These are phyloP conservation scores for Linaria vulgaris DNA, from an alignment of 257 asterid species.

Conservation along the genomic window DNA sequence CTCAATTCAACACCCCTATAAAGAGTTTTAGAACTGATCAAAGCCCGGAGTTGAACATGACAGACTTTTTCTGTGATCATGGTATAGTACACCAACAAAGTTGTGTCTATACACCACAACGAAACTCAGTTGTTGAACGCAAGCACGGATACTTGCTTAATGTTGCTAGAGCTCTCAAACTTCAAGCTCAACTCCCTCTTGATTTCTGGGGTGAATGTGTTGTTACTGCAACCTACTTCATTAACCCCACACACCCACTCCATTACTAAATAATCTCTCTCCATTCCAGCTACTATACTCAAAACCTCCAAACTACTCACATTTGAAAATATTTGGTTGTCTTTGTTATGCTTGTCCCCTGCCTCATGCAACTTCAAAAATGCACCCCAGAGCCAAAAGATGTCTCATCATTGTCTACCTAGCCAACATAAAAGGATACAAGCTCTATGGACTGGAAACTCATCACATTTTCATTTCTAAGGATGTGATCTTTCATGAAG, in stretches of 20 bases:
- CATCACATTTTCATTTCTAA: background rate
- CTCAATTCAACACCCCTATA: background rate
- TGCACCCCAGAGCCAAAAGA: background rate
- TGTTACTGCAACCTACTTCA: background rate
- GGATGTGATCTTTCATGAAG: background rate
- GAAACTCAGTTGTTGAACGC: background rate
- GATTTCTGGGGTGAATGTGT: background rate
- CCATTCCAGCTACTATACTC: background rate
- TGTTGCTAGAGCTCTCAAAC: background rate
- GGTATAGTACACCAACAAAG: background rate
- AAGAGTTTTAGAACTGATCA: background rate
- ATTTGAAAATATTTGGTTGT: slow-evolving; percentile 12
- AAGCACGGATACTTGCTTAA: background rate
- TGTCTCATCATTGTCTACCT: background rate
- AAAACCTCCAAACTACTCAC: background rate
- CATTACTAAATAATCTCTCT: background rate
- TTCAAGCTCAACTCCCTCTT: background rate
- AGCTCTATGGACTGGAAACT: background rate
- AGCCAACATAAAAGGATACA: background rate
- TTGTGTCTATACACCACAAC: background rate
- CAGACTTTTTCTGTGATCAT: background rate
- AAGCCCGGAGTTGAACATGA: background rate
- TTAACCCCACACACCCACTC: background rate
- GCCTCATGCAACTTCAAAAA: background rate
- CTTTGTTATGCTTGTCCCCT: background rate